Base-by-base conservation (phyloP, 2,329 filamentous ascomycete species). In the Aspergillus sp. region DNA sequence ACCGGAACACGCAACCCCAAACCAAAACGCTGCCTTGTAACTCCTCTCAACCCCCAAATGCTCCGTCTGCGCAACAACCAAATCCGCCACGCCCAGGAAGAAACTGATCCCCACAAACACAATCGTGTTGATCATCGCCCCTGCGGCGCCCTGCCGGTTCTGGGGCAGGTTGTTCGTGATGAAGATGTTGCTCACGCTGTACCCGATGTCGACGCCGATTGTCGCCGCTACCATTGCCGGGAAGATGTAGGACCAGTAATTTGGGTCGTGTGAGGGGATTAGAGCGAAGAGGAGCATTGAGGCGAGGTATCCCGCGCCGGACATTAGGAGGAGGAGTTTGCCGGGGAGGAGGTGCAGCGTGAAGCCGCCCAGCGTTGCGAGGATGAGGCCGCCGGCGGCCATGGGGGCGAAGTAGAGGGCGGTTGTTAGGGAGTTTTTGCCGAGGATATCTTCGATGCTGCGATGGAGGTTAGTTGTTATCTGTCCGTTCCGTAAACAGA, bases 21-120 rank as follows among this genome's bases (percentile, higher is more conserved):
- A 59, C 60, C 60, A 62, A 52, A 62, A 62, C 15, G 56, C 60
- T 22, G 52, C 60, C 15, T 62, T 62, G n/a, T 62, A 62, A n/a
- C 60, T 62, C 19, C 56, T 25, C 15, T 51, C 43, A 38, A 25
- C 7, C 1, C 60, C 56, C 1, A 62, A 19, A 23, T 54, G n/a
- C 23, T 31, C 19, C 13, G 60, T 62, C 25, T 59, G 31, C 7
- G 56, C 34, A 7, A 56, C 56, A 4, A 50, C 45, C 17, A 59
- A 17, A 48, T 62, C 60, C 15, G 60, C 56, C 46, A 62, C 3
- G 2, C 60, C 60, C 3, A 62, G 45, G 38, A 62, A 62, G 38
- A 62, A 59, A 17, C 60, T 62, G 19, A 62, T 62, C 22, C 60
- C 60, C 4, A 48, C 49, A 30, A 59, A 62, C 2, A 62, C 60